phyloP scores from a whole-genome alignment of 1,139 yeast genomes.

The Yamadazyma dushanensis region DNA sequence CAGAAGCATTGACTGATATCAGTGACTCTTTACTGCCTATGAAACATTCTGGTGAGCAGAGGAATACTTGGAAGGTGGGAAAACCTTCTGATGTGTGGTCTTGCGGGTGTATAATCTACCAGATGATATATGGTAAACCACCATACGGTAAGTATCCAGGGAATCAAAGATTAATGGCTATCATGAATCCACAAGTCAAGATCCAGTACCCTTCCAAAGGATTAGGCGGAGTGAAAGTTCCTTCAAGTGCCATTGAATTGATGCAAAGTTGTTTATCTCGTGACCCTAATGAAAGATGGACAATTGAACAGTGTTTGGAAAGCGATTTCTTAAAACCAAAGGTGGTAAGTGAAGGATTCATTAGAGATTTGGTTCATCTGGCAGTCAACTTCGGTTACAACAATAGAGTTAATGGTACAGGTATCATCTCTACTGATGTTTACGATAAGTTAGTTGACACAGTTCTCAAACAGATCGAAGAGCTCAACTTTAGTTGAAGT shows the following conservation, averaged over 20 bases:
- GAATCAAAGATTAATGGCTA: constrained; percentile 78
- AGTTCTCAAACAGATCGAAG: constrained; percentile 41
- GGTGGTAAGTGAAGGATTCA: constrained; percentile 64
- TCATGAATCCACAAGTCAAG: constrained; percentile 81
- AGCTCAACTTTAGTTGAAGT: constrained; percentile 33
- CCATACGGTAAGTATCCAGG: constrained; percentile 86
- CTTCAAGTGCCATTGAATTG: constrained; percentile 67
- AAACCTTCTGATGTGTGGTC: constrained; percentile 98
- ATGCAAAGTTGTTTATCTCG: constrained; percentile 73
- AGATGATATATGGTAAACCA: constrained; percentile 91
- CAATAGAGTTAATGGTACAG: constrained; percentile 34
- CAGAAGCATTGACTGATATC: constrained; percentile 82
- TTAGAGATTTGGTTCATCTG: constrained; percentile 71
- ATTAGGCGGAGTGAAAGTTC: constrained; percentile 63
- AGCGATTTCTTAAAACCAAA: constrained; percentile 71
- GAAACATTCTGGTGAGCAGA: constrained; percentile 22
- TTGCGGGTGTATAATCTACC: constrained; percentile 93
- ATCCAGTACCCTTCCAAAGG: constrained; percentile 69
- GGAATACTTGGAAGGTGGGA: constrained; percentile 81
- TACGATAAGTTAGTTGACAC: constrained; percentile 45
- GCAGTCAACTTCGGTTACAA: constrained; percentile 70
- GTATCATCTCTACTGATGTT: constrained; percentile 36
- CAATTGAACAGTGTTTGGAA: constrained; percentile 58
- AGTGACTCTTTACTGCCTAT: constrained; percentile 33
- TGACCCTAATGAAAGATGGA: constrained; percentile 69